These are phyloP conservation scores for Globisporangium paroecandrum DNA, from an alignment of 352 stramenopile species.

Conservation along the genomic window DNA sequence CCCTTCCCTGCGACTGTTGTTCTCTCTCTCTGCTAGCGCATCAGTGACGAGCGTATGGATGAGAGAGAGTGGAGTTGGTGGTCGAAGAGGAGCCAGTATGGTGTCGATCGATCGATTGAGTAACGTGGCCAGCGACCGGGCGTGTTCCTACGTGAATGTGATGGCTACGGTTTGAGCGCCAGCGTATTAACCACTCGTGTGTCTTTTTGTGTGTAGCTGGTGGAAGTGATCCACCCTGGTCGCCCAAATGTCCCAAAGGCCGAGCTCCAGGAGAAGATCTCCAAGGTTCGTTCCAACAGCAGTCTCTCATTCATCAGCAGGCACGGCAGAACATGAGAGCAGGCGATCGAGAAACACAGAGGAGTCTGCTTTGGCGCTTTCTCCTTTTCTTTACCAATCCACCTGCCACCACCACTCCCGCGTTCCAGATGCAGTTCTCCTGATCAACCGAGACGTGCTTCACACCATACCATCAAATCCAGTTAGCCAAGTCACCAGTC, in stretches of 20 bases:
- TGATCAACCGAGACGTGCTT: not conserved
- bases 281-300: conserved; percentile 79
- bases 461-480: not conserved
- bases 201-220: conserved; percentile 61
- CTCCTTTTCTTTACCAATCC: not conserved
- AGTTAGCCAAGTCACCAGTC: not conserved
- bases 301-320: not conserved
- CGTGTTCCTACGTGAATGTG: not conserved
- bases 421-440: not conserved
- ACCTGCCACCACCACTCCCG: not conserved
- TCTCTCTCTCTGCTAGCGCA: not conserved
- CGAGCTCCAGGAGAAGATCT: conserved; percentile 97
- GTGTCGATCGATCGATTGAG: not conserved
- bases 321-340: conserved; percentile 2
- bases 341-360: not conserved
- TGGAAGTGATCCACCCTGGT: conserved; percentile 98
- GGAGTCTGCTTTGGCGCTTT: not conserved
- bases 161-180: not conserved
- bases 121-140: not conserved
- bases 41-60: not conserved
- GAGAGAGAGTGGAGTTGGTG: too few relatives aligned
- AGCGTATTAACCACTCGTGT: conserved; percentile 3
- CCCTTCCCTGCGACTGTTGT: not conserved
- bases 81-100: not conserved
- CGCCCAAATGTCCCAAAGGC: conserved; percentile 96